A percentile compares a stretch with the other conserved stretches of the same genome.
Conservation (phyloP, 1,284 basidiomycete genomes). For the Trametes sp. region DNA sequence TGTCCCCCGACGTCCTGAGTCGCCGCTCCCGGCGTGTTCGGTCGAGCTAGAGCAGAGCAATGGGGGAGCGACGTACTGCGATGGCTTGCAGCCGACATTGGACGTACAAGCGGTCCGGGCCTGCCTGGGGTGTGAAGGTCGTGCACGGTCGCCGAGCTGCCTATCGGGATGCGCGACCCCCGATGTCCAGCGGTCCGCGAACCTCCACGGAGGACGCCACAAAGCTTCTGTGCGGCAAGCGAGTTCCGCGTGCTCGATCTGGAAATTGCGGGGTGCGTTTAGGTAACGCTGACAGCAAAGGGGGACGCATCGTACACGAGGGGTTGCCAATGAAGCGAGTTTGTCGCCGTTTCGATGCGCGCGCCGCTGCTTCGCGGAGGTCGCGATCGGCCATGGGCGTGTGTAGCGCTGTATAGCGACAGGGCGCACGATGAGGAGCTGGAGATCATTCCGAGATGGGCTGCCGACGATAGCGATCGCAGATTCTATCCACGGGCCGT, state of each 20-base stretch:
- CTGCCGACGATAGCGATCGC: conserved; percentile 23
- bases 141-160: not conserved
- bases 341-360: conserved; percentile 14
- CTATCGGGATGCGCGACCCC: conserved; percentile 1
- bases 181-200: conserved; percentile 17
- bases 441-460: conserved; percentile 29
- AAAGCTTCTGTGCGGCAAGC: conserved; percentile 13
- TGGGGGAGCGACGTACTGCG: conserved; percentile 19
- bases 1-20: conserved; percentile 10
- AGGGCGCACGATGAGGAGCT: conserved; percentile 13
- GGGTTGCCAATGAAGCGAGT: conserved; percentile 14
- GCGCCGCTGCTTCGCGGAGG: conserved; percentile 18
- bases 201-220: conserved; percentile 22
- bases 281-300: conserved; percentile 20
- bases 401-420: conserved; percentile 10
- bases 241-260: conserved; percentile 4
- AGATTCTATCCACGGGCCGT: conserved; percentile 19
- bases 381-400: conserved; percentile 12
- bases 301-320: conserved; percentile 16
- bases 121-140: not conserved
- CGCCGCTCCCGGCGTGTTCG: conserved; percentile 16
- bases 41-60: not conserved
- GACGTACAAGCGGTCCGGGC: conserved; percentile 5
- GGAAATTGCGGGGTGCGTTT: conserved; percentile 15
- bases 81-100: conserved; percentile 9